Percentiles rank a stretch among this genome's conserved stretches.
Conservation (phyloP, 2,329 filamentous ascomycete genomes). For the Stachybotrys echinatus region DNA sequence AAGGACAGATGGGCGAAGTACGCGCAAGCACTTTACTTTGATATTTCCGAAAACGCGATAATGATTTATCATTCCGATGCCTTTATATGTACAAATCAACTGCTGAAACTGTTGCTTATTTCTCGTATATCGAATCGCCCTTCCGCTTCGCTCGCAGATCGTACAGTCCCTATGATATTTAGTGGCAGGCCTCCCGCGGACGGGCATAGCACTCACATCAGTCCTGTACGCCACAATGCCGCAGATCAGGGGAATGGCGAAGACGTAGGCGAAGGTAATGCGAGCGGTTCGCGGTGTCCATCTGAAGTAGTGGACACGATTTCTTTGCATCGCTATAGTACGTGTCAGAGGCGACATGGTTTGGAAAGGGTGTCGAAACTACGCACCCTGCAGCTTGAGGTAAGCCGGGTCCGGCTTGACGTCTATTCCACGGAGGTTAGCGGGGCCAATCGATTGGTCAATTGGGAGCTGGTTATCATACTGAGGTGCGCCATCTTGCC, state of each 20-base stretch:
- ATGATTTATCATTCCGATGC: conserved; percentile 1
- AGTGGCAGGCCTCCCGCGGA: conserved; percentile 8
- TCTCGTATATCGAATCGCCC: conserved; percentile 80
- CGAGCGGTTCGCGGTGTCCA: conserved; percentile 82
- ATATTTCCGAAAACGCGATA: not conserved
- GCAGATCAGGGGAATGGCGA: conserved; percentile 65
- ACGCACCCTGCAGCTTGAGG: conserved; percentile 34
- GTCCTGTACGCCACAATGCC: conserved; percentile 71
- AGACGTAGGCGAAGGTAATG: conserved; percentile 72
- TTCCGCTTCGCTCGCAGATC: conserved; percentile 81
- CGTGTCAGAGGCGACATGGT: conserved; percentile 16
- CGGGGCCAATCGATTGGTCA: conserved; percentile 1
- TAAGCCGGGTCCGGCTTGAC: conserved; percentile 37
- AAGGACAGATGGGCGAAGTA: too few species aligned
- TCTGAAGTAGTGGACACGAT: conserved; percentile 91
- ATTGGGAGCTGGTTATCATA: conserved; percentile 12
- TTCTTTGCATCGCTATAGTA: conserved; percentile 67
- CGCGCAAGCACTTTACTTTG: not conserved
- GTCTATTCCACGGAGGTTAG: conserved; percentile 24
- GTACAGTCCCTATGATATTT: conserved; percentile 67
- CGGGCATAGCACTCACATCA: conserved; percentile 61
- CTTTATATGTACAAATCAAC: conserved; percentile 35
- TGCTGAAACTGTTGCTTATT: conserved; percentile 37
- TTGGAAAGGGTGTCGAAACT: conserved; percentile 12
- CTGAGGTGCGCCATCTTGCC: conserved; percentile 34